Conservation (phyloP, 2,329 filamentous ascomycete species). For the Cordyceps tenuipes region DNA sequence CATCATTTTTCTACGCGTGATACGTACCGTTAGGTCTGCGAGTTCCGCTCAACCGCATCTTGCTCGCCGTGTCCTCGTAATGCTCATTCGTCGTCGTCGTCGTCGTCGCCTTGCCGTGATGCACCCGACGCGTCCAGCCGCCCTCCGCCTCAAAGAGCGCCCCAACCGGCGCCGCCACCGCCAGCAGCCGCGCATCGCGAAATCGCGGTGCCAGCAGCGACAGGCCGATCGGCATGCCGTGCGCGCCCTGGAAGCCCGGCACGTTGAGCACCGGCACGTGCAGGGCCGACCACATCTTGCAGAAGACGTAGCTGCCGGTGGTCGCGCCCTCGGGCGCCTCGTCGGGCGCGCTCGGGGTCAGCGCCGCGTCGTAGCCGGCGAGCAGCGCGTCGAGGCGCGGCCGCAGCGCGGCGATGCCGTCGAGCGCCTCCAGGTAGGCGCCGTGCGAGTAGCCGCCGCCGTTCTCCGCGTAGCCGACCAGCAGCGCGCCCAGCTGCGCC, state of each 20-base stretch:
- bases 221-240: constrained; percentile 51
- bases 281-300: constrained; percentile 46
- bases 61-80: not conserved
- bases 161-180: constrained; percentile 31
- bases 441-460: constrained; percentile 31
- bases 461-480: constrained; percentile 46
- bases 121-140: constrained; percentile 21
- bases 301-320: constrained; percentile 48
- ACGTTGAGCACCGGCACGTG: constrained; percentile 58
- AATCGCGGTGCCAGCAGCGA: constrained; percentile 43
- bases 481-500: constrained; percentile 34
- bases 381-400: constrained; percentile 47
- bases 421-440: constrained; percentile 42
- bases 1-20: not conserved
- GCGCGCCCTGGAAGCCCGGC: constrained; percentile 48
- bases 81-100: not conserved
- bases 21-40: not conserved
- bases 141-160: constrained; percentile 26
- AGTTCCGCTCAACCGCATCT: not conserved
- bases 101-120: not conserved
- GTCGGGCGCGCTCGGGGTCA: constrained; percentile 51
- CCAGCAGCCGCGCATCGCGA: constrained; percentile 35
- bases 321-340: constrained; percentile 43
- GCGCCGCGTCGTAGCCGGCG: constrained; percentile 42
- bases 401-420: constrained; percentile 43